Conservation (phyloP, 176 grass and related monocot genomes). For the Carex kokanica region DNA sequence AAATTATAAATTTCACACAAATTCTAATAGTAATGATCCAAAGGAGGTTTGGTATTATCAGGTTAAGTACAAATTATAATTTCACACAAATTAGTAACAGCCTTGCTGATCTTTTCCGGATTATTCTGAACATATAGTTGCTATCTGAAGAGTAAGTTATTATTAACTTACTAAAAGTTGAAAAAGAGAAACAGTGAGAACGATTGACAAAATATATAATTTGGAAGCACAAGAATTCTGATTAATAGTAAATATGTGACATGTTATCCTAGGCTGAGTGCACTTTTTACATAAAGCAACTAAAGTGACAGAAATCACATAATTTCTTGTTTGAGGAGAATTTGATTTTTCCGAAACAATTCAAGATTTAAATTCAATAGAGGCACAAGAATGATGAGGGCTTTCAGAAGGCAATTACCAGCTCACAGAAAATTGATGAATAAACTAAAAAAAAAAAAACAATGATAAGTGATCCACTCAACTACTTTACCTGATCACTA, state of each 20-base stretch:
- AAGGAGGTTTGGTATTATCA: neutral
- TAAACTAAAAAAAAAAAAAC: neutral
- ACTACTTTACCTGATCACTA: constrained; percentile 45
- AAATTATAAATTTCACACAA: neutral
- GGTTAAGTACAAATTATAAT: neutral
- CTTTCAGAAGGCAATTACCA: neutral
- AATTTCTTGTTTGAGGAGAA: neutral
- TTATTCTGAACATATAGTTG: neutral
- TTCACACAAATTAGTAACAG: neutral
- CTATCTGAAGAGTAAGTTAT: neutral
- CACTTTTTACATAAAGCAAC: neutral
- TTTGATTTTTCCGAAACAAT: neutral
- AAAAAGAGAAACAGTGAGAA: neutral
- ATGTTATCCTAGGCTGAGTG: neutral
- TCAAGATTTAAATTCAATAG: neutral
- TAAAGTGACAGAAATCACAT: neutral
- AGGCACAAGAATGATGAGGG: neutral
- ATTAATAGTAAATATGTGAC: neutral
- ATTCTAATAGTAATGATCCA: neutral
- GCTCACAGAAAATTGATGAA: neutral
- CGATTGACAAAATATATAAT: neutral
- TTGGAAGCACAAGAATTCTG: neutral
- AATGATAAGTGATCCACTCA: neutral
- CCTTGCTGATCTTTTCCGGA: neutral
- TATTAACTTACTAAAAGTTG: neutral